A percentile compares a stretch with the other conserved stretches of the same genome.
Conservation (phyloP, 345 rosid species). For the Citrus medica region DNA sequence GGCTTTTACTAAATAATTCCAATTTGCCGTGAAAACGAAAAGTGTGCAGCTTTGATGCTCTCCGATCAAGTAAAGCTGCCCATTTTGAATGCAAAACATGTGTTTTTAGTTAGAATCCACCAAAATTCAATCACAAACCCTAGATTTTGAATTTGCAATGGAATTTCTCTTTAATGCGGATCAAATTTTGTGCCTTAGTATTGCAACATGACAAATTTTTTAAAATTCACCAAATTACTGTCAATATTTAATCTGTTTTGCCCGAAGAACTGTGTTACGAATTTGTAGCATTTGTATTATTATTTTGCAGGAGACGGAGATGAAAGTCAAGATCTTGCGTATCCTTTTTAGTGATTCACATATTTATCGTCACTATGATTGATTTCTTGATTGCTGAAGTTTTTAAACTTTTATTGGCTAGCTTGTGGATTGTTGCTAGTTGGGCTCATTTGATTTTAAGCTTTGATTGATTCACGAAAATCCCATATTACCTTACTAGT, state of each 20-base stretch:
- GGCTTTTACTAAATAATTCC: neutral
- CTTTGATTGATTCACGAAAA: neutral
- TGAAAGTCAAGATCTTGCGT: conserved; percentile 71
- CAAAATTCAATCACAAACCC: neutral
- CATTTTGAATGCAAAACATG: neutral
- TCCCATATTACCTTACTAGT: too few species aligned
- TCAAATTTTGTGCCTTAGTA: neutral
- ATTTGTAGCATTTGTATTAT: neutral
- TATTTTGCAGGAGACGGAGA: conserved; percentile 27
- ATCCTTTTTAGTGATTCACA: conserved; percentile 35
- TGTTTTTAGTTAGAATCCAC: neutral
- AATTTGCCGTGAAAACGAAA: neutral
- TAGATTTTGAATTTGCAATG: neutral
- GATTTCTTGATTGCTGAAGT: neutral
- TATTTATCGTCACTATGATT: neutral
- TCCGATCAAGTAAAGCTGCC: neutral
- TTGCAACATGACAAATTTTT: neutral
- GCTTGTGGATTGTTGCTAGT: neutral
- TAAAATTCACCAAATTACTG: neutral
- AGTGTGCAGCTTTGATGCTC: neutral
- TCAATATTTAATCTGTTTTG: neutral
- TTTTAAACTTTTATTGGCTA: neutral
- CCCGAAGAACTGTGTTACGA: neutral
- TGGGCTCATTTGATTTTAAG: neutral
- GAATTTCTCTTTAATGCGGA: neutral